phyloP scores from a whole-genome alignment of 768 basidiomycete genomes.

The Suillus discolor region DNA sequence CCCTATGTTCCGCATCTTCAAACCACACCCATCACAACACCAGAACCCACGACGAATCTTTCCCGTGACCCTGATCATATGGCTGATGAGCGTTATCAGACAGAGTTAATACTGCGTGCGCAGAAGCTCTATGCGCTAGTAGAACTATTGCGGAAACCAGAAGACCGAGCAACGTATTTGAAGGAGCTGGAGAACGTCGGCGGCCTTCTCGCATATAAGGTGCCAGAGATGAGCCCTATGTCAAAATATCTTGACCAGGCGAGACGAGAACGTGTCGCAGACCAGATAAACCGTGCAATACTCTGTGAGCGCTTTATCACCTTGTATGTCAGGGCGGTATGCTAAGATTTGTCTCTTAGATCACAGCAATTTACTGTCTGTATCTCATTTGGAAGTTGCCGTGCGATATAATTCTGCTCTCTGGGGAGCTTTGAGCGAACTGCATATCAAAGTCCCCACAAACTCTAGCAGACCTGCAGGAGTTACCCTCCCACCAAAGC shows the following conservation, averaged over 20 bases:
- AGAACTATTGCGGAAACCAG: slow-evolving; percentile 52
- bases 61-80: slow-evolving; percentile 32
- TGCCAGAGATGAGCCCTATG: slow-evolving; percentile 77
- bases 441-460: slow-evolving; percentile 46
- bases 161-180: slow-evolving; percentile 61
- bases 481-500: slow-evolving; percentile 45
- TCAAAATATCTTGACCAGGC: slow-evolving; percentile 74
- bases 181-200: slow-evolving; percentile 76
- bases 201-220: slow-evolving; percentile 80
- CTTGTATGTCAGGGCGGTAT: neutral
- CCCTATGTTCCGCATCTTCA: slow-evolving; percentile 35
- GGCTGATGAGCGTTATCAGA: slow-evolving; percentile 43
- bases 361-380: slow-evolving; percentile 47
- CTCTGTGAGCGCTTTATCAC: slow-evolving; percentile 55
- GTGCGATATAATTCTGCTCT: slow-evolving; percentile 67
- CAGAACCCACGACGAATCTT: slow-evolving; percentile 15
- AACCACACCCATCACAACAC: slow-evolving; percentile 14
- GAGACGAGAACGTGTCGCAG: slow-evolving; percentile 80
- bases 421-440: slow-evolving; percentile 59
- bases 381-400: slow-evolving; percentile 64
- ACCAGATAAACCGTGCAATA: slow-evolving; percentile 87
- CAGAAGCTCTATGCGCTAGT: slow-evolving; percentile 71
- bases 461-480: slow-evolving; percentile 41
- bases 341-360: slow-evolving; percentile 39
- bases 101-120: slow-evolving; percentile 54